Evolutionary conservation across 495 filamentous ascomycete genomes (phyloP), one percentile per base, ranked within the genome.

Genomic region (Venustampulla echinocandica): DNA sequence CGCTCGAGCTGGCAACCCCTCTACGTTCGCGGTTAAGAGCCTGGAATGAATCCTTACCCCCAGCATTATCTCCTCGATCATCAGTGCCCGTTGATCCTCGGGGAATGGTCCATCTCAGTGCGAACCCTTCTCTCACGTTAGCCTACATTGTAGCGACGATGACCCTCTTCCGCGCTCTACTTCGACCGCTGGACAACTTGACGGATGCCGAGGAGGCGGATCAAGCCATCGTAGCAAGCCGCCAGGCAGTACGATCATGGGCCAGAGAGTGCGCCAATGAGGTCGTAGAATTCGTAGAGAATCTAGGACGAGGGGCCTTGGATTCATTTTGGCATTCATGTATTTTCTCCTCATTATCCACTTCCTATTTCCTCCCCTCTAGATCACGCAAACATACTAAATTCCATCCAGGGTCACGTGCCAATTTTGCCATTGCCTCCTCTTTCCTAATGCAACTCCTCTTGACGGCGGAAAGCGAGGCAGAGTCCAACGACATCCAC

Each of bases 251-350:
- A 5, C 42, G 47, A 48, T 43, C 42, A 19, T 46, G 49, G 5
- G 53, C 51, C 13, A 51, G 46, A 42, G 55, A 54, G 34, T 58
- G 52, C 48, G 58, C 47, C 10, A 54, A 55, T 41, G 61, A 59
- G 36, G 46, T 51, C 18, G 59, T 55, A 21, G 61, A 48, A 42
- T 58, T 52, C 46, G 52, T 55, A 20, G 55, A 55, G 25, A 50
- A 49, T 33, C 33, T 59, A 35, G 42, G 47, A 5, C 14, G 47
- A 44, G 52, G 49, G 5, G 53, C 49, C 20, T 35, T 53, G 25
- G 56, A 59, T 39, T 49, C 56, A n/a, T 59, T 59, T 44, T 59
- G 56, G 56, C 56, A 59, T 49, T 49, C 44, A 17, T 59, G 55
- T 52, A 49, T 36, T 47, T 41, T n/a, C 18, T 18, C n/a, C 20